Conservation (phyloP, 2,329 filamentous ascomycete genomes). For the Apiospora saccharicola region DNA sequence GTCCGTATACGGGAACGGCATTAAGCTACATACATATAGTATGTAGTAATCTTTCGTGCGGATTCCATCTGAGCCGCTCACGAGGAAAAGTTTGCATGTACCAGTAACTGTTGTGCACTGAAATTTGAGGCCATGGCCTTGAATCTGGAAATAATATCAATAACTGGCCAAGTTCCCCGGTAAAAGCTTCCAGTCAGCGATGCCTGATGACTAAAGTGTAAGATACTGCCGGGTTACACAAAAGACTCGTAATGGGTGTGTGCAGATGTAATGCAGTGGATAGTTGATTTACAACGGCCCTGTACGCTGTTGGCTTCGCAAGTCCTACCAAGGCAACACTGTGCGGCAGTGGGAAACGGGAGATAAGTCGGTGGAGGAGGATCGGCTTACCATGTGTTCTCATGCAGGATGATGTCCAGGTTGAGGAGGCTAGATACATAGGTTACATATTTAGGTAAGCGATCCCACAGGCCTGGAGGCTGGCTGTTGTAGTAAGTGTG, state of each 20-base stretch:
- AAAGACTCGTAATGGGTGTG: not conserved
- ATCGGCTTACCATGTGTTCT: not conserved
- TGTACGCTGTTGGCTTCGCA: not conserved
- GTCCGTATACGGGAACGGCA: not conserved
- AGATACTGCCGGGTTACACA: not conserved
- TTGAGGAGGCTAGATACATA: not conserved
- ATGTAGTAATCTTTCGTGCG: not conserved
- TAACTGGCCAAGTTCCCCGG: not conserved
- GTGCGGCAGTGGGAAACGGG: not conserved
- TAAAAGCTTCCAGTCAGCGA: not conserved
- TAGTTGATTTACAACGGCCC: not conserved
- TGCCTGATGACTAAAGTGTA: not conserved
- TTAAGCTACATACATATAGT: not conserved
- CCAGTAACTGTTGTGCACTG: not conserved
- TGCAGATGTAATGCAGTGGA: no score
- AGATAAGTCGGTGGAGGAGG: not conserved
- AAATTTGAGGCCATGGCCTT: not conserved
- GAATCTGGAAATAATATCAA: not conserved
- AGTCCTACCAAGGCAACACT: not conserved
- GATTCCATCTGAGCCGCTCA: not conserved
- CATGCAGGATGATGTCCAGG: not conserved
- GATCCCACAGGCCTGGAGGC: not conserved
- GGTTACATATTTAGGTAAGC: not conserved
- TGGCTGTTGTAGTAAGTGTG: not conserved
- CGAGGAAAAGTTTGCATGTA: not conserved